Percentiles rank a stretch among this genome's conserved stretches.
These are phyloP conservation scores for Xanthoconium purpureum DNA, from an alignment of 768 basidiomycete genomes.

Conservation along the genomic window DNA sequence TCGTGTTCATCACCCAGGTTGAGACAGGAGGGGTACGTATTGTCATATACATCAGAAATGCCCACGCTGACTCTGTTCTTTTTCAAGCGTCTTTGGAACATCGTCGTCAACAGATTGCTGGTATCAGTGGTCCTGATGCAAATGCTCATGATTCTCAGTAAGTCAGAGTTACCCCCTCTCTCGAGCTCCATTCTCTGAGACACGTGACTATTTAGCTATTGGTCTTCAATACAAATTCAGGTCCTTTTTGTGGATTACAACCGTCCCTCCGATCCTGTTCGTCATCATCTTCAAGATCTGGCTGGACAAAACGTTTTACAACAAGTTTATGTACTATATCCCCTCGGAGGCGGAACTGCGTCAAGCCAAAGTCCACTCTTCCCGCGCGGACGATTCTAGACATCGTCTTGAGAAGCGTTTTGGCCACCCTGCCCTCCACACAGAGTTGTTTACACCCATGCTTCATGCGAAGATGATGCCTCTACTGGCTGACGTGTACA, in stretches of 20 bases:
- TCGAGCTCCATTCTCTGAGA: not conserved
- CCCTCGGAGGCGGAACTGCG: slow-evolving; percentile 78
- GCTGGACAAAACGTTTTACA: slow-evolving; percentile 63
- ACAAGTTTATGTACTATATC: slow-evolving; percentile 77
- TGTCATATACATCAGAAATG: not conserved
- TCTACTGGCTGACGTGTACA: slow-evolving; percentile 70
- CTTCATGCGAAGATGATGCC: slow-evolving; percentile 84
- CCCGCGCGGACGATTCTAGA: slow-evolving; percentile 66
- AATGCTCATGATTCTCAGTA: slow-evolving; percentile 79
- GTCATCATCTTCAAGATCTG: slow-evolving; percentile 83
- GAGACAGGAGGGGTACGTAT: slow-evolving; percentile 88
- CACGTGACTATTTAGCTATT: slow-evolving; percentile 51
- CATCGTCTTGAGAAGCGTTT: slow-evolving; percentile 87
- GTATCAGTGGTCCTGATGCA: slow-evolving; percentile 85
- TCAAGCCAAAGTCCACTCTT: slow-evolving; percentile 71
- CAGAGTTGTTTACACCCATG: slow-evolving; percentile 87
- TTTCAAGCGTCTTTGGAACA: slow-evolving; percentile 84
- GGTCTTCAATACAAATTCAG: slow-evolving; percentile 76
- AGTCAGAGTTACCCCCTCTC: slow-evolving; percentile 29
- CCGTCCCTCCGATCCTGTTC: slow-evolving; percentile 83
- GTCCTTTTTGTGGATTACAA: slow-evolving; percentile 75
- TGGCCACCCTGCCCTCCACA: slow-evolving; percentile 88
- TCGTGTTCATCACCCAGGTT: slow-evolving; percentile 82
- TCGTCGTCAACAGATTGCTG: slow-evolving; percentile 86
- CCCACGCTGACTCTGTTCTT: not conserved